phyloP scores from a whole-genome alignment of 2,329 filamentous ascomycete species.

The Fusarium sp. region DNA sequence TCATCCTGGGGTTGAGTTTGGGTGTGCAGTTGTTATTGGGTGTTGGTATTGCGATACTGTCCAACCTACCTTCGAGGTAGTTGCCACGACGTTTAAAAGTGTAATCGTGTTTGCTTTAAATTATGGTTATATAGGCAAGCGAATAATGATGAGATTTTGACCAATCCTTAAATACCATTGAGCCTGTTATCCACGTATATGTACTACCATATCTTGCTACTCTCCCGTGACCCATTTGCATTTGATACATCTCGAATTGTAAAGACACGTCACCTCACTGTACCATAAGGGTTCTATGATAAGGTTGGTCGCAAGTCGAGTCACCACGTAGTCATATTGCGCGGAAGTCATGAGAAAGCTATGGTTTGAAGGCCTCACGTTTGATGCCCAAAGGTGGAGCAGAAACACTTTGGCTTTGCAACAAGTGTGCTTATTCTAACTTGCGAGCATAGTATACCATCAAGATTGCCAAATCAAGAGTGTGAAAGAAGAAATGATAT shows the following conservation, averaged over 20 bases:
- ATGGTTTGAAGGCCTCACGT: background rate
- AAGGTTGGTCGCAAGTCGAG: background rate
- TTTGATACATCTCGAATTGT: background rate
- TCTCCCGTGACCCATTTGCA: background rate
- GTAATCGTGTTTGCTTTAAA: background rate
- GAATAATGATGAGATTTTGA: background rate
- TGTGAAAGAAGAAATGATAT: background rate
- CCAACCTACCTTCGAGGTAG: conserved; percentile 13
- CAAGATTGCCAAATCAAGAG: background rate
- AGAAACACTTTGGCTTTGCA: background rate
- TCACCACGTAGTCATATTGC: background rate
- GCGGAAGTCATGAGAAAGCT: background rate
- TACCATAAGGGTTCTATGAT: background rate
- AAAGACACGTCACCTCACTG: background rate
- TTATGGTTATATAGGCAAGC: background rate
- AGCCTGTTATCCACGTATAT: background rate
- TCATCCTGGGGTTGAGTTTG: conserved; percentile 50
- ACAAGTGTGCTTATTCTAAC: background rate
- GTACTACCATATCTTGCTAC: background rate
- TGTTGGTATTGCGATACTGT: conserved; percentile 20
- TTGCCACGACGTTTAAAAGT: rapidly evolving
- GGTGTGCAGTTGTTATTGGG: conserved; percentile 48
- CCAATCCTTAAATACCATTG: background rate
- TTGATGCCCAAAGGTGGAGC: background rate
- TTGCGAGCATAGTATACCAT: background rate